phyloP scores from a whole-genome alignment of 2,329 filamentous ascomycete species.

The Eutypella sp. region DNA sequence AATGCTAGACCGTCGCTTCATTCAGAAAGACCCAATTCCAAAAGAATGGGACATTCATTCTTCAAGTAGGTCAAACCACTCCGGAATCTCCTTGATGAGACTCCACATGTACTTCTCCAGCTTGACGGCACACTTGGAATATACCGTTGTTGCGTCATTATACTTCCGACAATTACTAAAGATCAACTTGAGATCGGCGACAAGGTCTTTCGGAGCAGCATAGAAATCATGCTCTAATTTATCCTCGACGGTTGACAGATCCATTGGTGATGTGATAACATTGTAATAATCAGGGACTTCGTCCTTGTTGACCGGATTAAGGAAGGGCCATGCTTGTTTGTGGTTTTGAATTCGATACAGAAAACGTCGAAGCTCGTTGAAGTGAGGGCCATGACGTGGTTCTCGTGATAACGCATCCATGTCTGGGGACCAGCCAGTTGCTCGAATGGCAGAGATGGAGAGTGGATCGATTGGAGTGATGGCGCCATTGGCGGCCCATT shows the following conservation, averaged over 20 bases:
- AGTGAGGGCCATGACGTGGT: slow-evolving; percentile 89
- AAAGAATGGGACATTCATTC: too few relatives aligned
- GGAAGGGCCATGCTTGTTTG: slow-evolving; percentile 84
- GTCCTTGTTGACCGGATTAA: slow-evolving; percentile 84
- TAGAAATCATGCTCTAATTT: slow-evolving; percentile 91
- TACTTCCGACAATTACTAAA: slow-evolving; percentile 92
- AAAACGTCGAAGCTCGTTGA: slow-evolving; percentile 83
- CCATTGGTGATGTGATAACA: slow-evolving; percentile 94
- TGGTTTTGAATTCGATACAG: slow-evolving; percentile 93
- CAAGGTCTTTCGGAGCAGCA: slow-evolving; percentile 81
- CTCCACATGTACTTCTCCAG: slow-evolving; percentile 90
- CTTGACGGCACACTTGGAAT: slow-evolving; percentile 87
- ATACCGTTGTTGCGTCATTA: slow-evolving; percentile 88
- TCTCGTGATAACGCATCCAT: slow-evolving; percentile 94
- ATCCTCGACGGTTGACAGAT: slow-evolving; percentile 85
- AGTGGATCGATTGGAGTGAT: slow-evolving; percentile 69
- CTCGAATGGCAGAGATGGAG: slow-evolving; percentile 77
- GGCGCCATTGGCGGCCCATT: slow-evolving; percentile 76
- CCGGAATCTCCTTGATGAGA: slow-evolving; percentile 81
- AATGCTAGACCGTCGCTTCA: too few relatives aligned
- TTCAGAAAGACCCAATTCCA: too few relatives aligned
- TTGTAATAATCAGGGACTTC: slow-evolving; percentile 96
- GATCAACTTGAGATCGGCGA: slow-evolving; percentile 77
- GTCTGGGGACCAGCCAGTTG: slow-evolving; percentile 86
- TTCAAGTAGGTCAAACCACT: slow-evolving; percentile 52